Conservation (phyloP, 306 rosid species). For the Quercus gilva region DNA sequence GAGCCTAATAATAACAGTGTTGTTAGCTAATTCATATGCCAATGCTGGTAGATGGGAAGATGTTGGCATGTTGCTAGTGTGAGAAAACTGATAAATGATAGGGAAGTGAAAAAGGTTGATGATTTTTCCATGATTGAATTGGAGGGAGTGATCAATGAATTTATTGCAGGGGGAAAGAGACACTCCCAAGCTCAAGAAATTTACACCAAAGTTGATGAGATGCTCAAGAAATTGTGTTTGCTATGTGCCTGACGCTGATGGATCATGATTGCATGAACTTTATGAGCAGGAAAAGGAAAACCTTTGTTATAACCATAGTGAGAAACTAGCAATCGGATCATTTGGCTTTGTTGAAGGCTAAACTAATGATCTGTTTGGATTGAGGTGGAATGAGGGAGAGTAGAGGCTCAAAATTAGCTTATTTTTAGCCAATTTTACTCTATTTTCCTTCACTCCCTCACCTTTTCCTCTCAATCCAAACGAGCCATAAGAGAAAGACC, state of each 20-base stretch:
- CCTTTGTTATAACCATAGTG: slow-evolving; percentile 51
- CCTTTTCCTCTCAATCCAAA: too few species aligned
- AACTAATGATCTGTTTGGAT: not conserved
- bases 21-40: slow-evolving; percentile 58
- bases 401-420: too few species aligned
- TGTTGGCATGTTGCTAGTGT: slow-evolving; percentile 42
- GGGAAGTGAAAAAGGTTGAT: slow-evolving; percentile 61
- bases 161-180: slow-evolving; percentile 51
- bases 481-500: too few species aligned
- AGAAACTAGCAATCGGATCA: slow-evolving; percentile 55
- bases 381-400: not conserved
- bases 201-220: slow-evolving; percentile 42
- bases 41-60: slow-evolving; percentile 58
- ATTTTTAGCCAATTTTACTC: too few species aligned
- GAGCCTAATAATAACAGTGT: slow-evolving; percentile 60
- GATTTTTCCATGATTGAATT: slow-evolving; percentile 62
- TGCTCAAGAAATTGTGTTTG: slow-evolving; percentile 38
- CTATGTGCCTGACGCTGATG: slow-evolving; percentile 37
- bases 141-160: slow-evolving; percentile 54
- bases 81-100: slow-evolving; percentile 60
- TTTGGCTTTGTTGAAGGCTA: slow-evolving; percentile 50
- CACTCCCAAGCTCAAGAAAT: slow-evolving; percentile 45
- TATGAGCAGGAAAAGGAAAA: slow-evolving; percentile 51
- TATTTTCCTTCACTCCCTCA: too few species aligned
- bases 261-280: slow-evolving; percentile 25